Evolutionary conservation across 768 basidiomycete species (phyloP).

Genomic region (Chalciporus pseudorubinellus): DNA sequence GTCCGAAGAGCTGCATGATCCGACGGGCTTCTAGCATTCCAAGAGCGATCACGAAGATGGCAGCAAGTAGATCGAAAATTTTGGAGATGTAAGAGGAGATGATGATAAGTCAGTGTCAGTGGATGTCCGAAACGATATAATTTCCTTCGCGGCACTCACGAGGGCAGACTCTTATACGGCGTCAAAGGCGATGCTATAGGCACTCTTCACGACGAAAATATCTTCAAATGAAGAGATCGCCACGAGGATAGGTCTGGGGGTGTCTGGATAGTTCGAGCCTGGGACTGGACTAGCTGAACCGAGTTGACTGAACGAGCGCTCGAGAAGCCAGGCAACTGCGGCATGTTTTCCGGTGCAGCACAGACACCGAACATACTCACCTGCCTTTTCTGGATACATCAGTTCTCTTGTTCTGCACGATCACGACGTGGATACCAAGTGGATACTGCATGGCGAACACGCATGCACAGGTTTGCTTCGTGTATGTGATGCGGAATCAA

Average conservation of each 20-base stretch:
- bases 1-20: slow-evolving; percentile 33
- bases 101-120: slow-evolving; percentile 12
- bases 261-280: slow-evolving; percentile 1
- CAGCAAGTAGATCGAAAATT: slow-evolving; percentile 27
- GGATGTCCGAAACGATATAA: slow-evolving; percentile 14
- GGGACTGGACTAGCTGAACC: slow-evolving; percentile 10
- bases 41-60: slow-evolving; percentile 19
- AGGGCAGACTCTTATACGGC: slow-evolving; percentile 24
- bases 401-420: slow-evolving; percentile 5
- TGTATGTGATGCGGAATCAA: not conserved
- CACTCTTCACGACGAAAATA: slow-evolving; percentile 14
- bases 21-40: slow-evolving; percentile 34
- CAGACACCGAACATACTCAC: slow-evolving; percentile 20
- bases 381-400: slow-evolving; percentile 25
- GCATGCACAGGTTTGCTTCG: slow-evolving; percentile 12
- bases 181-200: slow-evolving; percentile 30
- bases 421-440: slow-evolving; percentile 19
- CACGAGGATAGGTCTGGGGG: slow-evolving; percentile 19
- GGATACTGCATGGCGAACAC: slow-evolving; percentile 22
- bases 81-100: slow-evolving; percentile 15
- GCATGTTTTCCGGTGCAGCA: slow-evolving; percentile 25
- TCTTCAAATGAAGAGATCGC: slow-evolving; percentile 9
- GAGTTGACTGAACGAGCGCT: slow-evolving; percentile 1
- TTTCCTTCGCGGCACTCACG: slow-evolving; percentile 13
- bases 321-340: slow-evolving; percentile 16